Evolutionary conservation across 306 rosid genomes (phyloP), one percentile per base, ranked within the genome.

Genomic region (Herpetospermum pedunculosum): DNA sequence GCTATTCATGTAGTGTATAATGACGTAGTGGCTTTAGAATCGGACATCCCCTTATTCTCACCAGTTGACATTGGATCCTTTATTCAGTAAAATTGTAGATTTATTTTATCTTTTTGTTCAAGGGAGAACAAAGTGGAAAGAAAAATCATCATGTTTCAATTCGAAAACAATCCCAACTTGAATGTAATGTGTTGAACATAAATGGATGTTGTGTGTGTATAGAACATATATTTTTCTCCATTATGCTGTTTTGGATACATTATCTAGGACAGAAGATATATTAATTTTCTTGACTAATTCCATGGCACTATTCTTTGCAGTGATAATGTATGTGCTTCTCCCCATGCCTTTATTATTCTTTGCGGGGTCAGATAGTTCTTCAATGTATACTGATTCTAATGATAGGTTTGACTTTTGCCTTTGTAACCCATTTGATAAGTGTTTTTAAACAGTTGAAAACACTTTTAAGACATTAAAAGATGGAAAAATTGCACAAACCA

Each of bases 281-380:
- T 38, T n/a, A n/a, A n/a, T 16, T 40, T 53, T 50, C 37, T 50
- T 75, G 35, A 58, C 72, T 65, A 40, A 30, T 77, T 14, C 40
- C 72, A 21, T 35, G 68, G 53, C 64, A 76, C 47, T 78, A 83
- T 75, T 81, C 81, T 83, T 80, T 73, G 89, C 89, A 92, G 98
- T 80, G 16, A 77, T 90, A 75, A 83, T 88, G 46, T 88, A 88
- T n/a, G 90, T 92, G 82, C 84, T 92, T 76, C 96, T 92, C 68
- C 96, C 98, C 49, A 81, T 92, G 96, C 98, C 96, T 52, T 74
- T 90, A 78, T 70, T 92, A 77, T 90, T 92, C 83, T 83, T 90
- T 43, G 85, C 54, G 29, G 98, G 98, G 37, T 88, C 96, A 30
- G 87, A 87, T 83, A 68, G 72, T 67, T 76, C 81, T 64, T 72